Conservation (phyloP, 169 alveolate genomes). For the Cryptosporidium baileyi region DNA sequence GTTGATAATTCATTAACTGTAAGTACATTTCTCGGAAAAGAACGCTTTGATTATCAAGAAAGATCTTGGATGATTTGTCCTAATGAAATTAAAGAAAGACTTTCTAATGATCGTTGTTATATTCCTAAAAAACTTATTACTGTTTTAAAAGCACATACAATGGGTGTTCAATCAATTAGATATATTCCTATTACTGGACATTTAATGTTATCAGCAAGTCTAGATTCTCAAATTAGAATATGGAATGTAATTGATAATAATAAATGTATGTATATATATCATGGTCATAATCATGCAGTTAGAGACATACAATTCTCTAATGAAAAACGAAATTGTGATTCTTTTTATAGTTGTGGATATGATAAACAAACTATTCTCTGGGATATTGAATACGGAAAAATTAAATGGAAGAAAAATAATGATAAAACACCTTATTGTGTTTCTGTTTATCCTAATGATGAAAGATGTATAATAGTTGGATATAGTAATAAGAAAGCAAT, state of each 20-base stretch:
- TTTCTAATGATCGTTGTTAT: conserved; percentile 75
- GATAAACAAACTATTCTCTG: conserved; percentile 91
- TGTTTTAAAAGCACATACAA: conserved; percentile 91
- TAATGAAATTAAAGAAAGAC: conserved; percentile 31
- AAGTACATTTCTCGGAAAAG: conserved; percentile 59
- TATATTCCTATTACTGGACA: conserved; percentile 95
- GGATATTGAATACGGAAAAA: conserved; percentile 98
- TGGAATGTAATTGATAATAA: conserved; percentile 91
- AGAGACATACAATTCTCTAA: conserved; percentile 88
- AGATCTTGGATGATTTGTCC: conserved; percentile 61
- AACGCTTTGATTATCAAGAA: conserved; percentile 30
- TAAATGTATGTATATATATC: conserved; percentile 91
- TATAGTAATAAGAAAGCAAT: conserved; percentile 90
- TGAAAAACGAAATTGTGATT: conserved; percentile 72
- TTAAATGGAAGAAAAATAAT: conserved; percentile 84
- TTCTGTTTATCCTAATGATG: conserved; percentile 88
- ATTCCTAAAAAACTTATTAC: conserved; percentile 92
- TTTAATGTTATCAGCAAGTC: conserved; percentile 88
- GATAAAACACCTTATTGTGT: conserved; percentile 92
- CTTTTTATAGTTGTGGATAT: conserved; percentile 90
- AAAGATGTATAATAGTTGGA: conserved; percentile 90
- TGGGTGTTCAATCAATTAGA: conserved; percentile 91
- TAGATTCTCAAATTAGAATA: conserved; percentile 91
- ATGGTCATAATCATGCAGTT: conserved; percentile 95
- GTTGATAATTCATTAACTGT: too few relatives aligned